Base-by-base conservation (phyloP, 2,329 filamentous ascomycete genomes). In the Didymosphaeria variabile region DNA sequence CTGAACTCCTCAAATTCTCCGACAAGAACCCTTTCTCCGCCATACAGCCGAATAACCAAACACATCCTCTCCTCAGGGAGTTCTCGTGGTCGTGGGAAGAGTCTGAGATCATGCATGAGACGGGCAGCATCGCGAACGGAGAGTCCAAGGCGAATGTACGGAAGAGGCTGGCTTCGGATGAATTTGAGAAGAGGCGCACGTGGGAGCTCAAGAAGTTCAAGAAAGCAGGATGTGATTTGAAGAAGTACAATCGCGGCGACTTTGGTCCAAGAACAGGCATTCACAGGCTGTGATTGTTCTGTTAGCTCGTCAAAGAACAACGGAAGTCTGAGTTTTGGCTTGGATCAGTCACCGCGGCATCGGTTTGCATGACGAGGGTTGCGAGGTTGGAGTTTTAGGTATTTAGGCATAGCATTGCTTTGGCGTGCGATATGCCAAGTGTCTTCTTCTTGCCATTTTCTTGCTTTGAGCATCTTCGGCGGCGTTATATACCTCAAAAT, bases 161-260 rank as follows among this genome's bases (percentile, higher is more conserved):
- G 21, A 77, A 77, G 49, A 56, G 74, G 31, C 42, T 74, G 46
- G 73, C 69, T 0, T 60, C 59, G 0, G 63, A 68, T 0, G 74
- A 73, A 8, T 76, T 72, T 46, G 68, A 72, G n/a, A 58, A 64
- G 55, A 72, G 68, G 60, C 62, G 61, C n/a, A 54, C 44, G 3
- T 77, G 74, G 70, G 77, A 80, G 63, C 59, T 71, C 59, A 79
- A 75, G 60, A 67, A 67, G 56, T 76, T 79, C 40, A 73, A 66
- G 60, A 69, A 65, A 42, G 70, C 76, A 0, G 73, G 74, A 0
- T 74, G 59, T n/a, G 70, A 77, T 62, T 46, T 80, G 40, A 65
- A 65, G 50, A 71, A 66, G 44, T 80, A 74, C 46, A 79, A 79
- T 59, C 64, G 72, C 2, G 77, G 77, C 0, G 72, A 74, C 31